Evolutionary conservation across 2,329 filamentous ascomycete species (phyloP).

Genomic region (Stagonosporopsis vannaccii): DNA sequence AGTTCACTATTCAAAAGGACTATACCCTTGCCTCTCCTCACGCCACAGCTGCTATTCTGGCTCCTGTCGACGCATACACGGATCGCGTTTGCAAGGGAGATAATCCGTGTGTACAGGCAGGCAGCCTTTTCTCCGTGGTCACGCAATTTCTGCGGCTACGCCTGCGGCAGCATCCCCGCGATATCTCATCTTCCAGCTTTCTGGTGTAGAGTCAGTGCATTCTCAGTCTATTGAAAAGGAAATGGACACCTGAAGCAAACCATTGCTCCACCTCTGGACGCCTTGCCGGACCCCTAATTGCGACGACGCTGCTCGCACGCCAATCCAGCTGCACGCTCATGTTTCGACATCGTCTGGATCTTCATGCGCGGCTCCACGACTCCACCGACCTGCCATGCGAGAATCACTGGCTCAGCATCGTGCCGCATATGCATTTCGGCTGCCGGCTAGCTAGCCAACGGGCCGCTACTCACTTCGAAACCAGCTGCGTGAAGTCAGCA

Average conservation of each 20-base stretch:
- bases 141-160: background rate
- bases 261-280: conserved; percentile 13
- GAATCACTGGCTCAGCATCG: background rate
- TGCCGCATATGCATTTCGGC: conserved; percentile 3
- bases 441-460: conserved; percentile 4
- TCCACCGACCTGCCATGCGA: conserved; percentile 8
- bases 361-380: conserved; percentile 9
- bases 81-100: conserved; percentile 9
- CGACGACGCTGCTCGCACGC: conserved; percentile 3
- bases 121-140: background rate
- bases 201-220: conserved; percentile 15
- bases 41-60: background rate
- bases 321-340: conserved; percentile 4
- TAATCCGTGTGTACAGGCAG: background rate
- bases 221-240: conserved; percentile 18
- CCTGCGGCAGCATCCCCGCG: conserved; percentile 1
- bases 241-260: conserved; percentile 19
- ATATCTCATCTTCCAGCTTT: conserved; percentile 1
- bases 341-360: conserved; percentile 13
- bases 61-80: conserved; percentile 10
- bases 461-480: conserved; percentile 15
- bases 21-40: conserved; percentile 6
- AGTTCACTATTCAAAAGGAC: background rate
- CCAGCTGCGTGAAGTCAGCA: background rate
- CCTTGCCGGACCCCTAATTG: conserved; percentile 10